Evolutionary conservation across 2,329 filamentous ascomycete species (phyloP).

Genomic region (Nemania sp.): DNA sequence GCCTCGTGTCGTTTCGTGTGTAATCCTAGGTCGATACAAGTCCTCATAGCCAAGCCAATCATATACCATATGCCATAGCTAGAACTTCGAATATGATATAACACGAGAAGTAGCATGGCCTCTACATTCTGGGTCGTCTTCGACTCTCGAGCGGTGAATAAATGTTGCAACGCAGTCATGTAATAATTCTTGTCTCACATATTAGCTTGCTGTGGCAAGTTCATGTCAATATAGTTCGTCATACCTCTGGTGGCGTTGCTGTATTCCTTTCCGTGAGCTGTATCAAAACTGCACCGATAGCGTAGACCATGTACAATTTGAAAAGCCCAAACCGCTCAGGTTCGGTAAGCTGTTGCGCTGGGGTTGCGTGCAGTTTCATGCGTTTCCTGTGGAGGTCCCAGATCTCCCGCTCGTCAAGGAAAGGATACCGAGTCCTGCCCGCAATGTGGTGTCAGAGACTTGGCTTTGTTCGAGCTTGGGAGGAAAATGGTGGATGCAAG

Average conservation of each 20-base stretch:
- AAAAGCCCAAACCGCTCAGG: constrained; percentile 51
- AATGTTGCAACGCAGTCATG: constrained; percentile 53
- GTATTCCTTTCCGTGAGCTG: constrained; percentile 52
- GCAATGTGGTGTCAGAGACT: constrained; percentile 8
- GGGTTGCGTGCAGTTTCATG: constrained; percentile 42
- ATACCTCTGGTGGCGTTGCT: constrained; percentile 46
- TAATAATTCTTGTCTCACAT: constrained; percentile 49
- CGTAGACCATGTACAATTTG: constrained; percentile 57
- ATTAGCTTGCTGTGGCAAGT: constrained; percentile 18
- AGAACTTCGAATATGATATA: constrained; percentile 57
- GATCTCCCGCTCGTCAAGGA: constrained; percentile 51
- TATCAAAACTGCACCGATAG: constrained; percentile 54
- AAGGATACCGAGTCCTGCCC: constrained; percentile 50
- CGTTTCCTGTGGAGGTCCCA: constrained; percentile 50
- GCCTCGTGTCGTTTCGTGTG: constrained; percentile 53
- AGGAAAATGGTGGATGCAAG: not conserved
- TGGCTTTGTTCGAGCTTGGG: not conserved
- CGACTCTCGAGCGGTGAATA: constrained; percentile 52
- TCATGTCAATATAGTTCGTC: not conserved
- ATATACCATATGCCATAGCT: constrained; percentile 59
- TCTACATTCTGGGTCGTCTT: constrained; percentile 56
- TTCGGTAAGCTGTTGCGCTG: constrained; percentile 42
- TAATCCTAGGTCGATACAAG: constrained; percentile 56
- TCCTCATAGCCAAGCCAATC: constrained; percentile 58
- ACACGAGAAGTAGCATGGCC: constrained; percentile 55